Conservation (phyloP, 176 grass and related monocot genomes). For the Poa pratensis region DNA sequence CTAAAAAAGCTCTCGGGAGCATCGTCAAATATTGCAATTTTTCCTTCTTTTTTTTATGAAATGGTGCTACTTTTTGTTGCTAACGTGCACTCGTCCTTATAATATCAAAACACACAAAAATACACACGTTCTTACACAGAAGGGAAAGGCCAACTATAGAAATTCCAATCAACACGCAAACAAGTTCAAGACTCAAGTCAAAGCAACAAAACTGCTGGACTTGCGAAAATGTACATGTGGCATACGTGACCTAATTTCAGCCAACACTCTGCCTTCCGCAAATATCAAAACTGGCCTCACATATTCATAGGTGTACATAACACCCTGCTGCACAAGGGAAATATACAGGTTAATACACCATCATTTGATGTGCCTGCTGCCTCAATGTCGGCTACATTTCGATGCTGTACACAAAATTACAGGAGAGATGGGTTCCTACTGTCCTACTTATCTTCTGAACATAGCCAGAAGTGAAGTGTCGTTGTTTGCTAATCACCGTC, state of each 20-base stretch:
- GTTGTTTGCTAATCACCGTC: not conserved
- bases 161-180: not conserved
- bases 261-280: not conserved
- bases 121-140: not conserved
- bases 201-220: not conserved
- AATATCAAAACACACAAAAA: not conserved
- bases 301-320: not conserved
- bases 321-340: not conserved
- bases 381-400: slow-evolving; percentile 2
- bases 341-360: slow-evolving; percentile 15
- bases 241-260: not conserved
- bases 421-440: slow-evolving; percentile 36
- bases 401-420: slow-evolving; percentile 34
- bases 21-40: not conserved
- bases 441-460: slow-evolving; percentile 18
- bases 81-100: not conserved
- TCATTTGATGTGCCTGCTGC: slow-evolving; percentile 11
- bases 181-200: no score
- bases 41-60: no score
- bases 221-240: not conserved
- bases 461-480: slow-evolving; percentile 5
- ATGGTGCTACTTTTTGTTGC: no score
- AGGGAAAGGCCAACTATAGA: not conserved
- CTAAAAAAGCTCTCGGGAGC: not conserved
- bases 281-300: slow-evolving; percentile 31